Evolutionary conservation across 768 basidiomycete genomes (phyloP).

Genomic region (Boletus reticuloceps): DNA sequence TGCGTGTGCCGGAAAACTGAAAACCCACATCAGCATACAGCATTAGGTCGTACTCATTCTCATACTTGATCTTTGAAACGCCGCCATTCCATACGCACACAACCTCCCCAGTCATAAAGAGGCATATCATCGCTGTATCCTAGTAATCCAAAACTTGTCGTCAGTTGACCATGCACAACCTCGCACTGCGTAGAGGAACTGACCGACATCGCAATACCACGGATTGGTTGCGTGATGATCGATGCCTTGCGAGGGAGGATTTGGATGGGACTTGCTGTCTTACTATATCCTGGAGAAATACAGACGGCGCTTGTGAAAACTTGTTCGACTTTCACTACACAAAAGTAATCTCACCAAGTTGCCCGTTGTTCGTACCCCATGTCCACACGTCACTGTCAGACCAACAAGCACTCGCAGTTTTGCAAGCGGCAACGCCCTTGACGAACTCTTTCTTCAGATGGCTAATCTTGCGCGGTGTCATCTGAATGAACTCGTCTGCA

Average conservation of each 20-base stretch:
- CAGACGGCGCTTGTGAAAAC: background rate
- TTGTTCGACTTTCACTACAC: background rate
- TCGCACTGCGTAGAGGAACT: constrained; percentile 23
- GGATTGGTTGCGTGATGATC: constrained; percentile 65
- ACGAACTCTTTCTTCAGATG: constrained; percentile 77
- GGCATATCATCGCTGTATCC: constrained; percentile 82
- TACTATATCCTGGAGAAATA: constrained; percentile 64
- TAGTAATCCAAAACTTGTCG: constrained; percentile 25
- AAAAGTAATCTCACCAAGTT: constrained; percentile 59
- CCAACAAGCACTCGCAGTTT: constrained; percentile 88
- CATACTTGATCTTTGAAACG: constrained; percentile 71
- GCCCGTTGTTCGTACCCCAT: constrained; percentile 94
- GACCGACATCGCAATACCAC: constrained; percentile 74
- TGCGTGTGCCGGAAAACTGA: constrained; percentile 70
- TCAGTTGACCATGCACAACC: background rate
- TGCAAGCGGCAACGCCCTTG: constrained; percentile 81
- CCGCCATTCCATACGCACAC: constrained; percentile 78
- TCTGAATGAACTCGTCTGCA: constrained; percentile 74
- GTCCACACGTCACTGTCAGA: constrained; percentile 70
- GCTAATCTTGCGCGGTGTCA: constrained; percentile 72
- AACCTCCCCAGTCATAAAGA: constrained; percentile 79
- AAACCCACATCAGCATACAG: background rate
- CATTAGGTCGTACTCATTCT: background rate
- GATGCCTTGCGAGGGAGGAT: constrained; percentile 78
- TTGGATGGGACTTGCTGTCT: constrained; percentile 69